Base-by-base conservation (phyloP, 129 eudicot species). In the Cynara cardunculus region DNA sequence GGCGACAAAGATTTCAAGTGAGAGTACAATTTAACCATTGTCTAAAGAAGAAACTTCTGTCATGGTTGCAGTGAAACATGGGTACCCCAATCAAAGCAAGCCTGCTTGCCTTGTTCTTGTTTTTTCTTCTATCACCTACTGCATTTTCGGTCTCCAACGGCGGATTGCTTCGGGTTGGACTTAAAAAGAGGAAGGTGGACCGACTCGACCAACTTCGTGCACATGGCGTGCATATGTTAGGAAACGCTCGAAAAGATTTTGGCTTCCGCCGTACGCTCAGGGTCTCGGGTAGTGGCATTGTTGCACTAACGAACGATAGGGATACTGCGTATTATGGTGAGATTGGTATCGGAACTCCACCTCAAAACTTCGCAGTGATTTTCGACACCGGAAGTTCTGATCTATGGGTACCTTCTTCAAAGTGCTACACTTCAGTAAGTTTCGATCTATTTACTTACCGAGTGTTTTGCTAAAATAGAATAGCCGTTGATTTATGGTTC, bases 341-440 rank as follows among this genome's bases (percentile, higher is more conserved):
- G 89, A 92, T 95, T 78, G 97, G 97, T 70, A 87, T 95, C 67
- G 99, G 99, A 11, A 87, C 92, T 21, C 99, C 99, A 19, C 81
- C 97, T 11, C 99, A 95, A 85, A 95, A 90, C 76, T 95, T 95
- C 88, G 92, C 97, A 27, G 99, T 95, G 76, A 83, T 95, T 62
- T 95, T 95, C 25, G 99, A 95, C 82, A 95, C 99, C 14, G 99
- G 99, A 76, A 95, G 99, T 82, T 89, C 99, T 49, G 90, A 95
- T 83, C 92, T 95, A 6, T 95, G 99, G 99, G 97, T 95, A 70
- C 99, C 99, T n/a, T 95, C 99, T 27, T 74, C 94, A 59, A 95
- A 95, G 77, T 93, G 98, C 84, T 89, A 79, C 59, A 84, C 89
- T 73, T 93, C 98, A 27, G 98, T 93, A 84, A 88, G 97, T 87